Conservation (phyloP, 345 rosid genomes). For the Abelmoschus esculentus region DNA sequence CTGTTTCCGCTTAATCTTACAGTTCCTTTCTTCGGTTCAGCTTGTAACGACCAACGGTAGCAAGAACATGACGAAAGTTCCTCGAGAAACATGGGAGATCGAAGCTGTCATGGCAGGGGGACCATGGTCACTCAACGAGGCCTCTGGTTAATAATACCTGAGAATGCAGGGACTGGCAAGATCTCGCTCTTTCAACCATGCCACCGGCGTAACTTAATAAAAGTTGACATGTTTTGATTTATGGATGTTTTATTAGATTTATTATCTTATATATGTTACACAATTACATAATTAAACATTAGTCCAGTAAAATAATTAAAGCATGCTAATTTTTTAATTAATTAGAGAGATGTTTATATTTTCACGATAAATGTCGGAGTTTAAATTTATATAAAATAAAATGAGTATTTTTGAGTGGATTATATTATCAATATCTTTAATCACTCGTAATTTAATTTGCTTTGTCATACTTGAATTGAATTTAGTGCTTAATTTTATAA, state of each 20-base stretch:
- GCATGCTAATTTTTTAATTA: no score
- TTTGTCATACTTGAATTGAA: no score
- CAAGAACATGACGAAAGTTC: slow-evolving; percentile 72
- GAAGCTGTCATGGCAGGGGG: slow-evolving; percentile 92
- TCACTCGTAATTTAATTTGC: no score
- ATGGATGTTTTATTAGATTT: neutral
- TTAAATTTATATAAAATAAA: no score
- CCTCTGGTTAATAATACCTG: neutral
- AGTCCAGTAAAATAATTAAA: no score
- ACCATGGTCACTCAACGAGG: slow-evolving; percentile 45
- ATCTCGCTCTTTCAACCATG: neutral
- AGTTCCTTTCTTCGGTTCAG: neutral
- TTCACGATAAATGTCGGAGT: no score
- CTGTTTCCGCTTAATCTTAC: neutral
- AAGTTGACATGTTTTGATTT: neutral
- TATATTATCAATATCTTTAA: no score
- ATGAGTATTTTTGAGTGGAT: no score
- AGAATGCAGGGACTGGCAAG: neutral
- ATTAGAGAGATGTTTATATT: no score
- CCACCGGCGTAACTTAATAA: neutral
- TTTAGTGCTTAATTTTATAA: no score
- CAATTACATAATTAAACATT: neutral
- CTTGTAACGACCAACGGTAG: slow-evolving; percentile 42
- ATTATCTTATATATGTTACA: neutral
- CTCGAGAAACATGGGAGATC: slow-evolving; percentile 56